Evolutionary conservation across 176 grass and related monocot species (phyloP), one percentile per base, ranked within the genome.

Genomic region (Carex cristatella): DNA sequence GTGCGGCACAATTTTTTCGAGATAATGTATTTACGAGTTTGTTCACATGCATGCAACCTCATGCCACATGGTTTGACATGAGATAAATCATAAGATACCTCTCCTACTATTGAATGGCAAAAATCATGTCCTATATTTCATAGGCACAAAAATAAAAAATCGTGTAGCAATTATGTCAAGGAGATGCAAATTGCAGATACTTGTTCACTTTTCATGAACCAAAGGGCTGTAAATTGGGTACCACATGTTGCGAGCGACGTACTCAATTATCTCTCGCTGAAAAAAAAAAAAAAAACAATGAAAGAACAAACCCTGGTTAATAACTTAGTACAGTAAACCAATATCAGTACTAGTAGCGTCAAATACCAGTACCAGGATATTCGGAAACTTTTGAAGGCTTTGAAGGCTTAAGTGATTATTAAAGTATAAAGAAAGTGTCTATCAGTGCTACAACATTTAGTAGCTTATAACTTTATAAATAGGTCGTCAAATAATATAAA

Each of bases 231-330:
- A 98, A 85, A 95, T 53, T 16, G 95, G 95, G 75, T 89, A 98
- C 95, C 95, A 98, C 95, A 98, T 98, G 38, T 98, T 94, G 58
- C 89, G 86, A 88, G 89, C 91, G 10, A 95, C 93, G 4, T 87
- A 93, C 53, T 98, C 93, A 12, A 89, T 81, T 61, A 85, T 90
- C 60, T 98, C 93, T 48, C 57, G 88, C 95, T 98, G 88, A 66
- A 57, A 86, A 72, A 70, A 23, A 86, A 72, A 70, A 23, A 23
- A 79, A 65, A 46, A 44, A 12, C 10, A 79, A 63, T 44, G 68
- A 53, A 75, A 38, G 19, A 23, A 76, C 38, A 19, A 15, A 28
- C 2, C 4, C 12, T 33, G 28, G 23, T 78, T 78, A 78, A 33
- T 57, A 78, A 56, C 42, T 51, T 42, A 2, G 6, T 73, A 73